phyloP scores from a whole-genome alignment of 202 grass and related monocot species.

The Carex sylvatica region DNA sequence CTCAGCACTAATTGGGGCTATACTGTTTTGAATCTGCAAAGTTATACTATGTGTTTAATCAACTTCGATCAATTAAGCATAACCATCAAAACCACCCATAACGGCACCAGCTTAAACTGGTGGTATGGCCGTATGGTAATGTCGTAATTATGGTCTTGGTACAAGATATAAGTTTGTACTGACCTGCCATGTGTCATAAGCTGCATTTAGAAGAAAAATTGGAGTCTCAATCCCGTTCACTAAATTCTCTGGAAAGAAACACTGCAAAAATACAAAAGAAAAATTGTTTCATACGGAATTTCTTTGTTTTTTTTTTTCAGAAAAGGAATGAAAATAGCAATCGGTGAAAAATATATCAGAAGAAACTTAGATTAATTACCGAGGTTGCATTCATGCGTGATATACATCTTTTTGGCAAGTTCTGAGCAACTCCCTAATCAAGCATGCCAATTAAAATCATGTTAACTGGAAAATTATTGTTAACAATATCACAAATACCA shows the following conservation, averaged over 20 bases:
- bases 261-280: conserved; percentile 39
- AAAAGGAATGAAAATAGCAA: not conserved
- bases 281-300: not conserved
- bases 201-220: conserved; percentile 69
- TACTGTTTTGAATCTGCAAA: conserved; percentile 57
- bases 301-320: not conserved
- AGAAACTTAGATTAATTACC: conserved; percentile 35
- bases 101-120: not conserved
- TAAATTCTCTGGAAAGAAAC: conserved; percentile 79
- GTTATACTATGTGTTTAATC: not conserved
- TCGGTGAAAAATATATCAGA: not conserved
- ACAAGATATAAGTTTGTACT: not conserved
- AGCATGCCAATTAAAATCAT: not conserved
- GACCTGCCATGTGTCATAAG: conserved; percentile 93
- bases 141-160: not conserved
- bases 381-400: conserved; percentile 48
- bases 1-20: conserved; percentile 47
- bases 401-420: conserved; percentile 62
- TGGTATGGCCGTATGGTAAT: not conserved
- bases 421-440: conserved; percentile 37
- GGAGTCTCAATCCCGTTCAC: conserved; percentile 55
- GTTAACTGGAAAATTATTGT: not conserved
- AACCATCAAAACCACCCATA: not conserved
- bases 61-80: not conserved
- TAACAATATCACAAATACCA: not conserved